Base-by-base conservation (phyloP, 768 basidiomycete species). In the Lentinula aciculospora region DNA sequence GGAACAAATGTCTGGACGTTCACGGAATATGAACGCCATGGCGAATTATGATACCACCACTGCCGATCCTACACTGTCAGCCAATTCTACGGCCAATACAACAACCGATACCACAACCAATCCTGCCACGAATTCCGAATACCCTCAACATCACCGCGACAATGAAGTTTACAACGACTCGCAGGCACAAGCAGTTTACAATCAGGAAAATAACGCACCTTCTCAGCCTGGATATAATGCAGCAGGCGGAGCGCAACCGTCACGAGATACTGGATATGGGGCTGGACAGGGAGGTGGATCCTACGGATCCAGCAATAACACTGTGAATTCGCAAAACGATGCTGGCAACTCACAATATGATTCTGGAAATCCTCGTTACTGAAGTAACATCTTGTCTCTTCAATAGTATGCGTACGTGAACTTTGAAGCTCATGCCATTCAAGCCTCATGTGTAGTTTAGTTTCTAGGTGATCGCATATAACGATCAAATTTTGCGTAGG, bases 141-240 rank as follows among this genome's bases (percentile, higher is more conserved):
- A 45, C 17, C 54, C 54, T 0, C 21, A 42, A 21, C 39, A 56
- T 32, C 54, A 56, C 28, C 54, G 54, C 40, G 54, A 56, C 19
- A 27, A 56, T 29, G 54, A 44, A 21, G 40, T 56, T n/a, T 56
- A 29, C 42, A 46, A 56, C 23, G 54, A 44, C 13, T 32, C 40
- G 13, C 32, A 36, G 34, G 51, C 51, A 9, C 23, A 44, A 7
- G 8, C 21, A 23, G 42, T 44, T 23, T 23, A 23, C 12, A 8
- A 44, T 44, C 42, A 21, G 4, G 42, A 21, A 13, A 13, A 23
- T 39, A 39, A 39, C 12, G 8, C n/a, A n/a, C 42, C 42, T 12
- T 44, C 42, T 2, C 42, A 23, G 21, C 9, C 21, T 23, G 42
- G 42, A 23, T 44, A 44, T 44, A 12, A 44, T 12, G 27, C 46